phyloP scores from a whole-genome alignment of 1,139 yeast species.

The Lodderomyces elongisporus region DNA sequence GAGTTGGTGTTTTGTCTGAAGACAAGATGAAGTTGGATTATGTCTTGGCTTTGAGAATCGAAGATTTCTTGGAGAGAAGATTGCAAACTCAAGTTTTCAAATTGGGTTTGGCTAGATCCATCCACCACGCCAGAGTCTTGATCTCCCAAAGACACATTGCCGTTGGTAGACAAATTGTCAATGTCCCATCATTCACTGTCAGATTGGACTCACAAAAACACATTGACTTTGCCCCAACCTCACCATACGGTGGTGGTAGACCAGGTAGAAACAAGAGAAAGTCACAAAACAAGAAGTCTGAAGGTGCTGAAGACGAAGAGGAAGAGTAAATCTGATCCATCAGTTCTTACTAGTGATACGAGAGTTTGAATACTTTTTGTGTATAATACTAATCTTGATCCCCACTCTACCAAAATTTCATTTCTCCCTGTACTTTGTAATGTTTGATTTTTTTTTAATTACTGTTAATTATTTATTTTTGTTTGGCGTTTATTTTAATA shows the following conservation, averaged over 20 bases:
- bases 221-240: conserved; percentile 98
- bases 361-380: too few species aligned
- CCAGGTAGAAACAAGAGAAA: conserved; percentile 99
- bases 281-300: conserved; percentile 67
- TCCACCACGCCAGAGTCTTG: conserved; percentile 99
- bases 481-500: too few species aligned
- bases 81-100: conserved; percentile 99
- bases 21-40: conserved; percentile 99
- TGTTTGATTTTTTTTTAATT: too few species aligned
- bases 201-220: conserved; percentile 99
- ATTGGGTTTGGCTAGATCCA: conserved; percentile 98
- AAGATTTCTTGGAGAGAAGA: conserved; percentile 99
- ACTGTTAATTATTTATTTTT: too few species aligned
- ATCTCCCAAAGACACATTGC: conserved; percentile 99
- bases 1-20: conserved; percentile 98
- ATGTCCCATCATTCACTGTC: conserved; percentile 98
- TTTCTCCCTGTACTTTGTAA: conserved; percentile 2
- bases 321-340: conserved; percentile 27
- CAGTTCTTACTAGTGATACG: neutral
- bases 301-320: conserved; percentile 62
- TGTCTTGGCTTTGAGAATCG: conserved; percentile 95
- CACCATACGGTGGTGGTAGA: conserved; percentile 99
- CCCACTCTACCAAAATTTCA: neutral
- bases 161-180: conserved; percentile 99
- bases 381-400: conserved; percentile 1